Base-by-base conservation (phyloP, 2,329 filamentous ascomycete genomes). In the Ceratocystis papillata region DNA sequence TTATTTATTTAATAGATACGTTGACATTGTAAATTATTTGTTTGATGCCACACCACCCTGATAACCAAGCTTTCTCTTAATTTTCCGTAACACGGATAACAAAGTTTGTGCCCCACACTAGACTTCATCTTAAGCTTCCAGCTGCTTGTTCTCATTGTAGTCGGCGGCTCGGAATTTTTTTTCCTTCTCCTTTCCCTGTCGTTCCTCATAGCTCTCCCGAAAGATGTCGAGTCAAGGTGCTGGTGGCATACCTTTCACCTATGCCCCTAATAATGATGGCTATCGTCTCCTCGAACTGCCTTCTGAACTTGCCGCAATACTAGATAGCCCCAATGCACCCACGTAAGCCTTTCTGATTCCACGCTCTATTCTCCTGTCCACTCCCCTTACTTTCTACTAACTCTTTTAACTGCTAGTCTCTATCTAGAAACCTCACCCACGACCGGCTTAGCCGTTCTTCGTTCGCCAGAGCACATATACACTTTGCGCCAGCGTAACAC, bases 401-500 rank as follows among this genome's bases (percentile, higher is more conserved):
- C n/a, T 12, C 25, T n/a, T 5, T 12, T 53, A 22, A 67, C 65
- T 61, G 59, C 33, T 68, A 83, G 80, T 2, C 74, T 82, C 64
- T 79, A 74, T 17, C 74, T 83, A 59, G 77, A 79, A 69, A 78
- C 79, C 12, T 80, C 81, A 22, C 75, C 79, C 25, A 74, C 77
- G n/a, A 77, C 77, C 12, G 67, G 37, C 1, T 72, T 74, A 1
- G 83, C 83, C 30, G 72, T 85, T 53, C 78, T 87, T 65, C 79
- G 76, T 70, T 78, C 79, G 0, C 78, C 78, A 2, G 73, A 76
- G 64, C 80, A 79, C 70, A 80, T 79, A 17, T 87, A 85, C 74
- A 78, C 78, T 5, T 77, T 87, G 60, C 82, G 81, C 37, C 84
- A 87, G 71, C 87, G 87, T 72, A 87, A 86, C 72, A 86, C 84